Percentiles rank a stretch among this genome's conserved stretches.
phyloP scores from a whole-genome alignment of 768 basidiomycete genomes.

The Tephrocybe sp. region DNA sequence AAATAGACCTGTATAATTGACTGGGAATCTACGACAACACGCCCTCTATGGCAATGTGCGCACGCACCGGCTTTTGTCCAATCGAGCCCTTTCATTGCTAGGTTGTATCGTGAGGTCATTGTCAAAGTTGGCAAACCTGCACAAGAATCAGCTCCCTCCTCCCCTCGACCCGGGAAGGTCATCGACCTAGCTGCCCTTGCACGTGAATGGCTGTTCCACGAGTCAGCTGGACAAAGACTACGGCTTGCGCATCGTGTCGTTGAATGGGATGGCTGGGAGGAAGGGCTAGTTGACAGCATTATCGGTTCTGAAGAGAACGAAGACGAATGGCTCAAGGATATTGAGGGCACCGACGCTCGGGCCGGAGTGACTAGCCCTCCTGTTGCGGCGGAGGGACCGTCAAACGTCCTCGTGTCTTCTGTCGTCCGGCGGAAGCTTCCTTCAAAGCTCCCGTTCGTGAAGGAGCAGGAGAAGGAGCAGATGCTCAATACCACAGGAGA shows the following conservation, averaged over 20 bases:
- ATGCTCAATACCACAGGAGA: conserved; percentile 71
- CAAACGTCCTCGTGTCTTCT: conserved; percentile 20
- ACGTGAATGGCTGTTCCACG: conserved; percentile 72
- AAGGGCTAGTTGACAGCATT: conserved; percentile 73
- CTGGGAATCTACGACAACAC: conserved; percentile 88
- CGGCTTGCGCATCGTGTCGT: conserved; percentile 77
- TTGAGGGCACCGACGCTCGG: conserved; percentile 17
- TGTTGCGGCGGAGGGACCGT: conserved; percentile 4
- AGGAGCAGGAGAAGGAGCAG: conserved; percentile 67
- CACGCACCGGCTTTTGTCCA: conserved; percentile 80
- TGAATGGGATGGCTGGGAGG: conserved; percentile 93
- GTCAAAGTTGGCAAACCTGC: conserved; percentile 35
- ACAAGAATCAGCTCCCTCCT: conserved; percentile 19
- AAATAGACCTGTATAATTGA: conserved; percentile 91
- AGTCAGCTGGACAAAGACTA: conserved; percentile 59
- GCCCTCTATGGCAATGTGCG: conserved; percentile 82
- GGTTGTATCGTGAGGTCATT: conserved; percentile 67
- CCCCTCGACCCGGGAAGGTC: conserved; percentile 22
- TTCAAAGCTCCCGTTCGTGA: conserved; percentile 49
- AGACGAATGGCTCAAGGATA: conserved; percentile 64
- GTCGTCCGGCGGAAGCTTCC: conserved; percentile 33
- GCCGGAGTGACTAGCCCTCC: conserved; percentile 23
- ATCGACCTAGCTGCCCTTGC: conserved; percentile 44
- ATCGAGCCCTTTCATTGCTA: conserved; percentile 70
- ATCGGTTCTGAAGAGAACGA: conserved; percentile 71